Percentiles rank a stretch among this genome's conserved stretches.
These are phyloP conservation scores for Aspergillus caelatus DNA, from an alignment of 2,329 filamentous ascomycete genomes.

Conservation along the genomic window DNA sequence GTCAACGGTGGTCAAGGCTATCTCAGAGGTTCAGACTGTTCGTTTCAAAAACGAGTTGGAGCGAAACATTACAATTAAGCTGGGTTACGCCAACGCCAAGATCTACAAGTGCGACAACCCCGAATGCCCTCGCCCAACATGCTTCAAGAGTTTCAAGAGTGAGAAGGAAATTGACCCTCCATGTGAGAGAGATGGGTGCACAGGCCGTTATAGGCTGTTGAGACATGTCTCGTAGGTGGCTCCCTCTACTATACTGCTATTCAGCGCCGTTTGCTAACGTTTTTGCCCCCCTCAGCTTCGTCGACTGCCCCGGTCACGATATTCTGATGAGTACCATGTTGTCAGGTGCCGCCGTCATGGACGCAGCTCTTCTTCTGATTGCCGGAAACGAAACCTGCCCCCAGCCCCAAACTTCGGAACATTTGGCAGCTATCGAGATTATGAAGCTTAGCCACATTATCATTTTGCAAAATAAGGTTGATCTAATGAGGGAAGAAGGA, in stretches of 20 bases:
- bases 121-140: conserved; percentile 89
- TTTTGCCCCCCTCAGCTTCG: conserved; percentile 64
- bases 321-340: conserved; percentile 99
- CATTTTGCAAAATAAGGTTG: conserved; percentile 99
- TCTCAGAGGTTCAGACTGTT: conserved; percentile 97
- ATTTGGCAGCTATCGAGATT: conserved; percentile 98
- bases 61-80: conserved; percentile 99
- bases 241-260: background rate
- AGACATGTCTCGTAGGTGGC: conserved; percentile 84
- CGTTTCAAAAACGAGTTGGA: conserved; percentile 99
- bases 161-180: conserved; percentile 98
- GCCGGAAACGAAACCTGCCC: conserved; percentile 98
- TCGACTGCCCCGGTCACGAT: conserved; percentile 99
- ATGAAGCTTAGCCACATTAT: conserved; percentile 99
- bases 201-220: conserved; percentile 82
- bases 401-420: conserved; percentile 97
- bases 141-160: conserved; percentile 96
- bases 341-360: conserved; percentile 99
- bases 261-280: background rate
- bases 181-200: conserved; percentile 91
- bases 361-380: conserved; percentile 92
- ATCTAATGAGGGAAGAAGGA: conserved; percentile 94
- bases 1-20: conserved; percentile 98
- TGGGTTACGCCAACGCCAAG: conserved; percentile 98
- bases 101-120: conserved; percentile 97